Base-by-base conservation (phyloP, 1,284 basidiomycete genomes). In the Melampsora larici-populina region DNA sequence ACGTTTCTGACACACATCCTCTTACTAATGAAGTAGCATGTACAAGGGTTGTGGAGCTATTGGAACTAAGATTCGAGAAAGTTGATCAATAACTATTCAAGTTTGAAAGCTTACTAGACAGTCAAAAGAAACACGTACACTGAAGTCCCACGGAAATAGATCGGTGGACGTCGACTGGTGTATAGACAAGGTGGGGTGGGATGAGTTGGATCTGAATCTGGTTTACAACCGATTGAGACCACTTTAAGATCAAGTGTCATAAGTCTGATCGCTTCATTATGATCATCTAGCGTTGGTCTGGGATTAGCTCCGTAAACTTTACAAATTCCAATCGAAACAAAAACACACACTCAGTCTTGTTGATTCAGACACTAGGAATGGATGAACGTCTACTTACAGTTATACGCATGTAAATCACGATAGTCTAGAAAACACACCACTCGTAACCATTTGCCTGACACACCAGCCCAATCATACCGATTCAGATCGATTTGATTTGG, bases 391-490 rank as follows among this genome's bases (percentile, higher is more conserved):
- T 9, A 26, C 66, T 60, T 18, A 77, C 74, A 77, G 46, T 77
- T 77, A 40, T 70, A 77, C 0, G 13, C 58, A 51, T 77, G 67
- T 11, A 77, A 62, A 48, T 48, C 51, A 4, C 43, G n/a, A 40
- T 77, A 77, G 46, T 77, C 43, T 7, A 77, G 24, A 43, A 70
- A 77, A 33, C 55, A 70, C 4, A 77, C 74, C 1, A 70, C 29
- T 48, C 74, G 11, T n/a, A 77, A 26, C 74, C 74, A 77, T 36
- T 40, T 24, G 4, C 74, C 74, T 31, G 2, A 26, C 1, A 77
- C 67, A n/a, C 74, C 74, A 31, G 74, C 74, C 74, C 74, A 77
- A 64, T 77, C 74, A 55, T 58, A 75, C 7, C 55, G 73, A 31
- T 75, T 67, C 1, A 75, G 33, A 55, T 75, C 73, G 2, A 68